Percentiles rank a stretch among this genome's conserved stretches.
phyloP scores from a whole-genome alignment of 495 filamentous ascomycete genomes.

The Talaromyces liani region DNA sequence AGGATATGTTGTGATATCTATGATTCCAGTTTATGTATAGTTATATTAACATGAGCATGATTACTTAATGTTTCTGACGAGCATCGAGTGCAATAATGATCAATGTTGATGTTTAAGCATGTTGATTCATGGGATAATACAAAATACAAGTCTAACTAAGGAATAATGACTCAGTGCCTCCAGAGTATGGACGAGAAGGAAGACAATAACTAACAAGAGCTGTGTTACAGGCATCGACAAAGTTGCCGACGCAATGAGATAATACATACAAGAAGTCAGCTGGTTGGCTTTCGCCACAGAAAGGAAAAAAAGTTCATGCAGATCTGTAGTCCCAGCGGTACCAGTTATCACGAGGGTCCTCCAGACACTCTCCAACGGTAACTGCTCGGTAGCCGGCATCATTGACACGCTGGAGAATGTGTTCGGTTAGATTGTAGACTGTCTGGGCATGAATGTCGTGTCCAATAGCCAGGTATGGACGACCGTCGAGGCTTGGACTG shows the following conservation, averaged over 20 bases:
- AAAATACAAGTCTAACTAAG: not conserved
- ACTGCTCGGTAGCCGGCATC: conserved; percentile 56
- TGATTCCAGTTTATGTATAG: not conserved
- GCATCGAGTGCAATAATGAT: too few relatives aligned
- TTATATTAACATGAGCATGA: not conserved
- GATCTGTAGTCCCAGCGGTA: conserved; percentile 40
- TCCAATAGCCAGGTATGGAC: conserved; percentile 58
- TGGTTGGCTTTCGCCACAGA: not conserved
- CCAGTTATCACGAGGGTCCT: conserved; percentile 64
- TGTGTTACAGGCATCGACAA: not conserved
- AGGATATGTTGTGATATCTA: not conserved
- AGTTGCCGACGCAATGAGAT: not conserved
- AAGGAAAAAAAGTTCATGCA: not conserved
- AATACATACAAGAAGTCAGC: not conserved
- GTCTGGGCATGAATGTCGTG: conserved; percentile 77
- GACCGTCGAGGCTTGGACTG: conserved; percentile 32
- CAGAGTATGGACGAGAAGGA: not conserved
- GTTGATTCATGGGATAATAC: not conserved
- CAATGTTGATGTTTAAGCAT: not conserved
- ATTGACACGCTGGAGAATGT: conserved; percentile 56
- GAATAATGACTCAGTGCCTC: not conserved
- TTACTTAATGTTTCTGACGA: not conserved
- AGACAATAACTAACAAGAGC: not conserved
- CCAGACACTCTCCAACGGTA: conserved; percentile 72
- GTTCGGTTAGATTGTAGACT: conserved; percentile 67